Evolutionary conservation across 2,329 filamentous ascomycete species (phyloP), one percentile per base, ranked within the genome.

Genomic region (Neofusicoccum laricinum): DNA sequence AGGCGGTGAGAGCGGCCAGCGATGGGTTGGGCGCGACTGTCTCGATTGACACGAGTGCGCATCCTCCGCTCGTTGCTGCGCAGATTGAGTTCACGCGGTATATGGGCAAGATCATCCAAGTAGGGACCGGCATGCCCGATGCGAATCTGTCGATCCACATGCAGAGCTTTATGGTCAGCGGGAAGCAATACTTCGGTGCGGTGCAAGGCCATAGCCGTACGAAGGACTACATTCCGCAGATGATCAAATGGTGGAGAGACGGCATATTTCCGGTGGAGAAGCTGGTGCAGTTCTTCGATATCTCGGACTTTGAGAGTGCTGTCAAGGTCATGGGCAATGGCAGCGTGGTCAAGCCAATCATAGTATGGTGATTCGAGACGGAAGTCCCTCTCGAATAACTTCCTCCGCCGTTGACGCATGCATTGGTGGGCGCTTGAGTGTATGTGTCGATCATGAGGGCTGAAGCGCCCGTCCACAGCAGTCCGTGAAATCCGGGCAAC

Each of bases 41-140:
- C 48, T 75, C 77, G 5, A 75, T 85, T 61, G 83, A 85, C 63
- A 83, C 82, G 0, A 83, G 80, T 1, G 83, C 80, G 0, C 75
- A 74, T 1, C 74, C 76, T 45, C 63, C 77, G 43, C 64, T 82
- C 65, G 70, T 83, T 15, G 72, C 77, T 7, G 77, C 78, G 2
- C 77, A 75, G 3, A 67, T 83, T 8, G 73, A 79, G 2, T 77
- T 76, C 51, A 78, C 80, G 3, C 71, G 79, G 10, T 79, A 78
- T 57, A 76, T 76, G 66, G 82, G 81, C 1, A 80, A 78, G 65
- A 75, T 83, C 17, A 77, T 84, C 10, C 81, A 83, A 68, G 79
- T 85, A 10, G 82, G 82, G 0, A 78, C 77, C 0, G 77, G 81
- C 3, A 55, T 63, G 40, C 78, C 81, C 1, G 76, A 79, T 4